A percentile compares a stretch with the other conserved stretches of the same genome.
Evolutionary conservation across 2,329 filamentous ascomycete genomes (phyloP).

Genomic region (Alternaria tenuissima): DNA sequence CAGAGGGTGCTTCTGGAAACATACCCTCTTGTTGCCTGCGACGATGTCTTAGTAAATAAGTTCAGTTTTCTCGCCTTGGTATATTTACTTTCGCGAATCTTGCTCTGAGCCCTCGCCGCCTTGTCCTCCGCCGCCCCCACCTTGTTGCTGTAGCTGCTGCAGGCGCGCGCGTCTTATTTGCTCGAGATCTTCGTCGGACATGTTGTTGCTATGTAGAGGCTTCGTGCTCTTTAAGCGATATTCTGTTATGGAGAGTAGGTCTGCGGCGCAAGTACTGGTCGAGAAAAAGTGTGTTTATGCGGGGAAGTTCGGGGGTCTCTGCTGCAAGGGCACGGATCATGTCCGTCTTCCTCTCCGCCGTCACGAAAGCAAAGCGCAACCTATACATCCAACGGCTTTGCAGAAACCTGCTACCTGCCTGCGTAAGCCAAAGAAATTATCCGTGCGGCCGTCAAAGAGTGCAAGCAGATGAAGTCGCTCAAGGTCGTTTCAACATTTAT

Average conservation of each 20-base stretch:
- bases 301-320: constrained; percentile 20
- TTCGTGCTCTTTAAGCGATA: neutral
- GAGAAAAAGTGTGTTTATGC: constrained; percentile 17
- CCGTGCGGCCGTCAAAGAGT: too few relatives aligned
- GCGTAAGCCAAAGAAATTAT: too few relatives aligned
- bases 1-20: constrained; percentile 46
- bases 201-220: constrained; percentile 37
- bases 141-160: constrained; percentile 84
- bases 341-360: neutral
- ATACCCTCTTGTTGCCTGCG: constrained; percentile 34
- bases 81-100: constrained; percentile 63
- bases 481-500: too few relatives aligned
- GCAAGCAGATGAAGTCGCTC: too few relatives aligned
- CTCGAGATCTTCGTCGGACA: constrained; percentile 73
- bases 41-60: neutral
- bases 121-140: constrained; percentile 63
- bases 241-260: neutral
- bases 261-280: constrained; percentile 4
- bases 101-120: constrained; percentile 62
- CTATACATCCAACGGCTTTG: rapidly evolving
- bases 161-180: constrained; percentile 93
- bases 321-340: neutral
- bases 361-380: too few relatives aligned
- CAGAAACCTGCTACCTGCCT: too few relatives aligned
- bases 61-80: neutral